Base-by-base conservation (phyloP, 192 early-diverging fungal species). In the Coemansia sp. region DNA sequence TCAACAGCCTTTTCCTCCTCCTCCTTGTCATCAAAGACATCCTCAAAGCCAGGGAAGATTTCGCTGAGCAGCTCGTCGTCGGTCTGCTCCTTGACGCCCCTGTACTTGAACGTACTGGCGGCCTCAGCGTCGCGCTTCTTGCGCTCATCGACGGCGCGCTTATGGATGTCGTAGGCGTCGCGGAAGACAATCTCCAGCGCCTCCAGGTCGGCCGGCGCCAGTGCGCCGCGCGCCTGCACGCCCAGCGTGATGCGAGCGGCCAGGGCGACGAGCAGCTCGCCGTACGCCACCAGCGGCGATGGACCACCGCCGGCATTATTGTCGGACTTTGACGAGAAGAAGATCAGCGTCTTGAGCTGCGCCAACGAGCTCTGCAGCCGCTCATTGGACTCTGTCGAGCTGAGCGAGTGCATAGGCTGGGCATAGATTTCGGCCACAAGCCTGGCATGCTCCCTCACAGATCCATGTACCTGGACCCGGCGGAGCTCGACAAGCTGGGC, bases 21-120 rank as follows among this genome's bases (percentile, higher is more conserved):
- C 6, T 85, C 79, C 29, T 46, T 25, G n/a, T 74, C 86, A 19
- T 84, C 84, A 6, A 82, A 74, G 6, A 92, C 62, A 37, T 93
- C 88, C 19, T 85, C 89, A 74, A 89, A 96, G 62, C 93, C 93
- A 1, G 94, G 92, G 85, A 98, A 98, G 40, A 91, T 82, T 62
- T 92, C 86, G 37, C 77, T 77, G 32, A 94, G 76, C 51, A 94
- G 88, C 40, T 78, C 74, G 61, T 92, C 93, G 36, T 92, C 90
- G 1, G 88, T 80, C 54, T 89, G 89, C 54, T 95, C 74, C 29
- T 45, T 64, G 1, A 67, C 47, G 2, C 40, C 67, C 38, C 68
- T 60, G 47, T 40, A 47, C 56, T 53, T 59, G 74, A 82, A 82
- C 54, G 76, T 60, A 19, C 60, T 73, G 11, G 79, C 69, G 4